phyloP scores from a whole-genome alignment of 129 eudicot genomes.

The Flaveria brownii region DNA sequence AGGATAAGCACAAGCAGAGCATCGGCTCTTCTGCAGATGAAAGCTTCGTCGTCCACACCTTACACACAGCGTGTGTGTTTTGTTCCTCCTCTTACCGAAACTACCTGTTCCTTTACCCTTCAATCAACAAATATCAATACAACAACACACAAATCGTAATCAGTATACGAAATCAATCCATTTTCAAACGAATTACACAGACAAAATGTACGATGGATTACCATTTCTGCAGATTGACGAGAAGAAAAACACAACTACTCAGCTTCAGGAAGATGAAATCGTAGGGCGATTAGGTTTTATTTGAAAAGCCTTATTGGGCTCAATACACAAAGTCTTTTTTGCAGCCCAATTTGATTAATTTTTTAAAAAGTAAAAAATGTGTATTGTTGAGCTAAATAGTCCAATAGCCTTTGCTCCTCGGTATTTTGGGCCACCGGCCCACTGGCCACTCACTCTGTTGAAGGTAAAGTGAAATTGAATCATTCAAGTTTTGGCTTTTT shows the following conservation, averaged over 20 bases:
- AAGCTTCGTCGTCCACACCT: slow-evolving; percentile 79
- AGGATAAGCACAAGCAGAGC: slow-evolving; percentile 80
- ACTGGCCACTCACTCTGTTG: too few relatives aligned
- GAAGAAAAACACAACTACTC: neutral
- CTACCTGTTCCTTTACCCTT: slow-evolving; percentile 85
- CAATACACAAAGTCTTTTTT: neutral
- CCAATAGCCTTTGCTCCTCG: too few relatives aligned
- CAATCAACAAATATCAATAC: neutral
- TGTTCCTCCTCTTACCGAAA: slow-evolving; percentile 81
- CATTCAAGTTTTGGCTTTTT: too few relatives aligned
- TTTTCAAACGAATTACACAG: neutral
- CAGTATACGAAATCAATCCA: neutral
- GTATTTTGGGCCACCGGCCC: too few relatives aligned
- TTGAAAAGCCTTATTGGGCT: neutral
- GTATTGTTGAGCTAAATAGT: neutral
- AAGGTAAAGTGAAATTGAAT: too few relatives aligned
- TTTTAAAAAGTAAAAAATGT: neutral
- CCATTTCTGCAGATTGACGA: neutral
- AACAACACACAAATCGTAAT: neutral
- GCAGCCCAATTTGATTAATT: too few relatives aligned
- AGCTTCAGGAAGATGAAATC: neutral
- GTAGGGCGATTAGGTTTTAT: neutral
- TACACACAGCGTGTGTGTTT: slow-evolving; percentile 81
- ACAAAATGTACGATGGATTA: neutral
- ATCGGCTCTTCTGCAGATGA: slow-evolving; percentile 76